phyloP scores from a whole-genome alignment of 345 rosid species.

The Melaleuca alternifolia region DNA sequence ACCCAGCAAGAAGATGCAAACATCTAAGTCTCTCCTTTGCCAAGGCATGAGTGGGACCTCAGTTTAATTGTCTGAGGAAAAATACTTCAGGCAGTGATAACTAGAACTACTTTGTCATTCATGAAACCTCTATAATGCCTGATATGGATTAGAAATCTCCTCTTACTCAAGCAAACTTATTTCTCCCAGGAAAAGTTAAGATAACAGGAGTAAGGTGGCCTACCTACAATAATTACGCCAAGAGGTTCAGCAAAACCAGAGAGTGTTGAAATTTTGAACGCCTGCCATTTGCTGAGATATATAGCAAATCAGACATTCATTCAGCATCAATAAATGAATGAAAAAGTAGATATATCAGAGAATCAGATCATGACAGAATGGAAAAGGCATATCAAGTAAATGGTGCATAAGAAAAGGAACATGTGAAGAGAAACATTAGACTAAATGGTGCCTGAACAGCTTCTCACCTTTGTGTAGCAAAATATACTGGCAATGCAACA shows the following conservation, averaged over 20 bases:
- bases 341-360: neutral
- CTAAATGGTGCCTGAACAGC: neutral
- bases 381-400: neutral
- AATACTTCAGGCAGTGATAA: neutral
- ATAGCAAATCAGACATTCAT: neutral
- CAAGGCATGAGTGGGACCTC: neutral
- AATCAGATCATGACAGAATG: neutral
- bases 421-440: neutral
- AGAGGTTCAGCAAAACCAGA: constrained; percentile 98
- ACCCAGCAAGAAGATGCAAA: neutral
- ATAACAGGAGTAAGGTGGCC: constrained; percentile 3
- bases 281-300: constrained; percentile 94
- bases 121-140: neutral
- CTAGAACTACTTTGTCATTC: neutral
- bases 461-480: constrained; percentile 91
- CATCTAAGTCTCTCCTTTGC: neutral
- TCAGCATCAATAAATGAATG: neutral
- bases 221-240: constrained; percentile 91
- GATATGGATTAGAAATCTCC: neutral
- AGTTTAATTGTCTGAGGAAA: neutral
- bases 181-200: neutral
- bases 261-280: constrained; percentile 90
- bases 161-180: neutral
- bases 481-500: constrained; percentile 93
- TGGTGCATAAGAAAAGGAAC: neutral